These are phyloP conservation scores for Solanum infundibuliforme DNA, from an alignment of 257 asterid species.

Conservation along the genomic window DNA sequence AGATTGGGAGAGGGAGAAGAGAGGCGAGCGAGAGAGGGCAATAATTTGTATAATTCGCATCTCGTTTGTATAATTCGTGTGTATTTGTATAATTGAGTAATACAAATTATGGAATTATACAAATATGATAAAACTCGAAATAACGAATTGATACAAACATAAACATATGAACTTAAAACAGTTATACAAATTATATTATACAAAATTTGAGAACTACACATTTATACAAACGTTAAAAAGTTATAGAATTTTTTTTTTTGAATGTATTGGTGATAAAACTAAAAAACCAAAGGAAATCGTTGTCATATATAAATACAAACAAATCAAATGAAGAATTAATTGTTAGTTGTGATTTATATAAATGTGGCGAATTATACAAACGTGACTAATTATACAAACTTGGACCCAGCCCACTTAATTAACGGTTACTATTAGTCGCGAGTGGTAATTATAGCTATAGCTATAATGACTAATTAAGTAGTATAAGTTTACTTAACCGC, in stretches of 20 bases:
- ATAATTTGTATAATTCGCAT: too few species aligned
- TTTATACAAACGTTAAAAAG: neutral
- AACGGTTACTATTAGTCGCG: rapidly evolving
- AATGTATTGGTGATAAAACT: neutral
- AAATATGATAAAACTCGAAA: neutral
- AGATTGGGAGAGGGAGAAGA: neutral
- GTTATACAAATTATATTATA: too few species aligned
- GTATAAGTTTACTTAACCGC: too few species aligned
- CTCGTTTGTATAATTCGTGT: neutral
- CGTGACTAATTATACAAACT: too few species aligned
- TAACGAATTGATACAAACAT: neutral
- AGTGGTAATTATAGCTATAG: neutral
- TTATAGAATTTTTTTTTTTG: too few species aligned
- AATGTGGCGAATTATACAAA: neutral
- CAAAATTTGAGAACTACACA: too few species aligned
- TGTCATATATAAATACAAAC: neutral
- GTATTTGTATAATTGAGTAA: too few species aligned
- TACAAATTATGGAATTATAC: too few species aligned
- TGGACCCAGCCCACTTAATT: rapidly evolving
- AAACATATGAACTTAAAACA: neutral
- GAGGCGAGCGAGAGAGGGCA: neutral
- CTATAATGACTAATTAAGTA: neutral
- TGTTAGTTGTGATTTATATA: neutral
- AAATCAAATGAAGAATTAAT: neutral
- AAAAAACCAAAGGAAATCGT: too few species aligned